A percentile compares a stretch with the other conserved stretches of the same genome.
Evolutionary conservation across 2,329 filamentous ascomycete species (phyloP).

Genomic region (Pseudocercospora vitis): DNA sequence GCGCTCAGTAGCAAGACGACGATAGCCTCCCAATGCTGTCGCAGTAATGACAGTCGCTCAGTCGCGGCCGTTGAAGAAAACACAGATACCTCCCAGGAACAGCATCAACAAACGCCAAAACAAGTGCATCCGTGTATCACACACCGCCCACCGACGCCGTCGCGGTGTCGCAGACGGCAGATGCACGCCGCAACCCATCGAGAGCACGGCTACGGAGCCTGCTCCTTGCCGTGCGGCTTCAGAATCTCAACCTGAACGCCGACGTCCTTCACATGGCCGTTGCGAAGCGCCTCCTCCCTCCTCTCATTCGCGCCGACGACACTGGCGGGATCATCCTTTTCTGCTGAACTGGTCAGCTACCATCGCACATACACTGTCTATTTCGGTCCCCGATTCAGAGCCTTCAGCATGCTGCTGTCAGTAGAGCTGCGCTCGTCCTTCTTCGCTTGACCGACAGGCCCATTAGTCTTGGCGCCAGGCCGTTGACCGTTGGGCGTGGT

Average conservation of each 20-base stretch:
- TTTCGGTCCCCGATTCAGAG: conserved; percentile 30
- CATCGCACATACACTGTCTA: conserved; percentile 19
- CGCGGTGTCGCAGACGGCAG: conserved; percentile 21
- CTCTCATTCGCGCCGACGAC: conserved; percentile 28
- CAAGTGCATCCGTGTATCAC: conserved; percentile 15
- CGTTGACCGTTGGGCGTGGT: conserved; percentile 23
- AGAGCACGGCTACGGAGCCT: conserved; percentile 24
- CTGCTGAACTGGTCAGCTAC: conserved; percentile 35
- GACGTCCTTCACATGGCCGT: conserved; percentile 31
- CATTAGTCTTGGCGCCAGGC: conserved; percentile 34
- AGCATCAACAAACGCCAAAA: conserved; percentile 12
- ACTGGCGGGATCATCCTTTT: conserved; percentile 24
- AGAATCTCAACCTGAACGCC: conserved; percentile 36
- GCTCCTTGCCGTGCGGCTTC: conserved; percentile 26
- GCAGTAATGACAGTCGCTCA: conserved; percentile 21
- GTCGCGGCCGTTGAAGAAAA: conserved; percentile 14
- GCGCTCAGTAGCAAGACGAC: conserved; percentile 6
- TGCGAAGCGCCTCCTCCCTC: conserved; percentile 27
- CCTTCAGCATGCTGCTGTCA: conserved; percentile 34
- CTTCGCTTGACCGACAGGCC: conserved; percentile 33
- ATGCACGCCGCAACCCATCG: conserved; percentile 7
- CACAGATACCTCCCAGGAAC: conserved; percentile 17
- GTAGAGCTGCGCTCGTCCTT: conserved; percentile 41
- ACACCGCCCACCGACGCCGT: conserved; percentile 12
- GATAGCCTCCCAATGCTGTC: conserved; percentile 15